A percentile compares a stretch with the other conserved stretches of the same genome.
phyloP scores from a whole-genome alignment of 169 alveolate species.

The Amoebophrya sp. region DNA sequence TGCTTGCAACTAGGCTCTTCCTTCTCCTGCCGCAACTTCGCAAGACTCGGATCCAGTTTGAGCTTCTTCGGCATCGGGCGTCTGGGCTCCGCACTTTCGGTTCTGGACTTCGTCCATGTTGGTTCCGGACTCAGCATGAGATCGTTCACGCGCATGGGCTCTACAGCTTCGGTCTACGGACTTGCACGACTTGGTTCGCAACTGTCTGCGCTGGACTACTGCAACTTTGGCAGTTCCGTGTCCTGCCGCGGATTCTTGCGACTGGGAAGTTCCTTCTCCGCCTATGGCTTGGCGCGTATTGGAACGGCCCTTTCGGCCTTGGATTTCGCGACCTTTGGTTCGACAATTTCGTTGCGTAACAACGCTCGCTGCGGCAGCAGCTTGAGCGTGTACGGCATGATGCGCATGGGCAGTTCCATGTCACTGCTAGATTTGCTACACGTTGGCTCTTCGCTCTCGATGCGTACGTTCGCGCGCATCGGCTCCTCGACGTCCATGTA shows the following conservation, averaged over 20 bases:
- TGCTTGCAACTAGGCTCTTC: background rate
- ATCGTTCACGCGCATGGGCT: slow-evolving; percentile 11
- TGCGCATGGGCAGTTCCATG: background rate
- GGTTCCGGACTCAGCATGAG: background rate
- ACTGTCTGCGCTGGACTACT: slow-evolving; percentile 14
- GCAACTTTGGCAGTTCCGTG: background rate
- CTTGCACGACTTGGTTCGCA: slow-evolving; percentile 25
- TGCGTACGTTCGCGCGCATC: background rate
- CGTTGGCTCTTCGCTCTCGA: background rate
- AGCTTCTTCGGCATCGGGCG: background rate
- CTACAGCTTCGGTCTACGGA: slow-evolving; percentile 14
- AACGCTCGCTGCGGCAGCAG: background rate
- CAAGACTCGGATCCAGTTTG: background rate
- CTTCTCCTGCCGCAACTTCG: background rate
- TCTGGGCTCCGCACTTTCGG: background rate
- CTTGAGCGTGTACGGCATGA: slow-evolving; percentile 3
- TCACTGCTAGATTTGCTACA: background rate
- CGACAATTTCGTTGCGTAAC: background rate
- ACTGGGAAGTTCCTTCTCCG: slow-evolving; percentile 31
- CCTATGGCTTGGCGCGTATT: background rate
- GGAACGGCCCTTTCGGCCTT: background rate
- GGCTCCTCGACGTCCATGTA: background rate
- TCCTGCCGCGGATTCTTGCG: background rate
- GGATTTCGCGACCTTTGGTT: background rate
- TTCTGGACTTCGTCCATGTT: background rate